A percentile compares a stretch with the other conserved stretches of the same genome.
Conservation (phyloP, 2,329 filamentous ascomycete genomes). For the Paraphoma sp. region DNA sequence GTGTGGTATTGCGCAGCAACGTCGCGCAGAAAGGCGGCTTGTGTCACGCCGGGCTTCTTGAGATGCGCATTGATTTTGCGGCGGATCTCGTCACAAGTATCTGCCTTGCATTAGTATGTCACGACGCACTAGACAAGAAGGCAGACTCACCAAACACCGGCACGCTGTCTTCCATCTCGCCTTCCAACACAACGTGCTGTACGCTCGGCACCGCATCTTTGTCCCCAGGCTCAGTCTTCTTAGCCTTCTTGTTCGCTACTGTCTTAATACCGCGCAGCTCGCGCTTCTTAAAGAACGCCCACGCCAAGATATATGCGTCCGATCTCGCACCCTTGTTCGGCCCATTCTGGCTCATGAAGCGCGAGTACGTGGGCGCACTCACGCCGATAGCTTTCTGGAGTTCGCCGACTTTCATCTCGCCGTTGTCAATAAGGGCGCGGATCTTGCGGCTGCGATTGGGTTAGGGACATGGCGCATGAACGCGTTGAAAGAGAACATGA, state of each 20-base stretch:
- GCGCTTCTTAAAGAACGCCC: slow-evolving; percentile 57
- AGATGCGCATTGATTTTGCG: slow-evolving; percentile 63
- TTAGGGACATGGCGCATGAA: background rate
- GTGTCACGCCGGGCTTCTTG: slow-evolving; percentile 55
- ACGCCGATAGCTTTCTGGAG: slow-evolving; percentile 52
- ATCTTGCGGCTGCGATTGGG: slow-evolving; percentile 45
- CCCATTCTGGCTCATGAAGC: slow-evolving; percentile 60
- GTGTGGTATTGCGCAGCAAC: slow-evolving; percentile 53
- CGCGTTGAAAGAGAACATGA: background rate
- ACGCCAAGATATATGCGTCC: slow-evolving; percentile 35
- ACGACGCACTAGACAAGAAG: background rate
- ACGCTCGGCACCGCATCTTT: slow-evolving; percentile 32
- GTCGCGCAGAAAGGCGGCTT: slow-evolving; percentile 60
- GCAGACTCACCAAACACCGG: slow-evolving; percentile 53
- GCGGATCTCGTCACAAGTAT: slow-evolving; percentile 65
- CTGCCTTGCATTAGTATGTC: slow-evolving; percentile 6
- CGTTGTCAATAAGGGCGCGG: slow-evolving; percentile 49
- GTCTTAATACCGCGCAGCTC: slow-evolving; percentile 56
- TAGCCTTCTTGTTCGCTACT: slow-evolving; percentile 10
- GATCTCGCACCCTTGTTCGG: slow-evolving; percentile 33
- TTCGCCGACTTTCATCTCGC: slow-evolving; percentile 54
- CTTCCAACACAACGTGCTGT: slow-evolving; percentile 52
- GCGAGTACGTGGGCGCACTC: slow-evolving; percentile 44
- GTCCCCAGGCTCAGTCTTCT: slow-evolving; percentile 23
- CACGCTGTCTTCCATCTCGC: slow-evolving; percentile 57